These are phyloP conservation scores for Lichtheimia ramosa DNA, from an alignment of 371 early-diverging fungal species.

Conservation along the genomic window DNA sequence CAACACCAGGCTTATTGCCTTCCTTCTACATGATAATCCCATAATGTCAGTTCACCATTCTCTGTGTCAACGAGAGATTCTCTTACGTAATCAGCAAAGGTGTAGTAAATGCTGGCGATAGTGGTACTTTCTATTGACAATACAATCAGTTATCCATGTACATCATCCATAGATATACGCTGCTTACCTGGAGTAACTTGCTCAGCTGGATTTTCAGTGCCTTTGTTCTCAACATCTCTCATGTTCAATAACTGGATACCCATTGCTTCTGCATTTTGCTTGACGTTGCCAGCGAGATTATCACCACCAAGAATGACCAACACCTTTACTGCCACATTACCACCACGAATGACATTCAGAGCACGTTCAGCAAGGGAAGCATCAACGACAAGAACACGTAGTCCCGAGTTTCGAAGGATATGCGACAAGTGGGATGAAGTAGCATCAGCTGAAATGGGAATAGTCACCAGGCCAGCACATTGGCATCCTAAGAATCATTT, in stretches of 20 bases:
- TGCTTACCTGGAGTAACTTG: conserved; percentile 2
- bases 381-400: conserved; percentile 34
- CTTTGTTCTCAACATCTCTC: conserved; percentile 32
- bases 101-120: conserved; percentile 43
- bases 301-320: conserved; percentile 45
- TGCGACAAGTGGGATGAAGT: conserved; percentile 31
- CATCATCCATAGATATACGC: neutral
- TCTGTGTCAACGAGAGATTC: neutral
- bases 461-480: conserved; percentile 35
- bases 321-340: conserved; percentile 19
- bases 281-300: conserved; percentile 12
- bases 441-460: conserved; percentile 40
- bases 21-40: neutral
- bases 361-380: conserved; percentile 15
- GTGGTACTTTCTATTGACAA: conserved; percentile 25
- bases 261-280: conserved; percentile 5
- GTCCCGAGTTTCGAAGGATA: conserved; percentile 22
- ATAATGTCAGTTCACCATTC: too few species aligned
- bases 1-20: conserved; percentile 33
- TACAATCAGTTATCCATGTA: neutral
- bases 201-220: conserved; percentile 21
- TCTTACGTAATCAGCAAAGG: neutral
- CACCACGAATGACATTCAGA: conserved; percentile 17
- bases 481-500: conserved; percentile 34
- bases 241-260: conserved; percentile 30